Evolutionary conservation across 2,329 filamentous ascomycete genomes (phyloP), one percentile per base, ranked within the genome.

Genomic region (Ophiostoma piceae): DNA sequence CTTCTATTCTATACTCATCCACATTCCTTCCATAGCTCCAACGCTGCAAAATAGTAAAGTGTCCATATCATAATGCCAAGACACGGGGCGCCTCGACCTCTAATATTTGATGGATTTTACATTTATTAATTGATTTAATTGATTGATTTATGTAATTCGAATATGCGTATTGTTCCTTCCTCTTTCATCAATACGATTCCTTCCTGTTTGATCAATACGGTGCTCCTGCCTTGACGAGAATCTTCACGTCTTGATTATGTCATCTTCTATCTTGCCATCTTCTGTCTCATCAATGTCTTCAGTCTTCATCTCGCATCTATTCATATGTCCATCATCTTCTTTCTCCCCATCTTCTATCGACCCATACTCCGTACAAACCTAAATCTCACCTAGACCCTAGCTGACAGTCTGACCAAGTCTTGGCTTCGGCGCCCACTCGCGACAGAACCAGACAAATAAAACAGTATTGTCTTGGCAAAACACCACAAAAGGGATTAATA

Each of bases 391-490:
- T 29, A 43, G 19, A 47, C 43, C 19, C 43, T 8, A 57, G 51
- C 51, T 57, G n/a, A 26, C n/a, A 57, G 51, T 57, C 22, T 57
- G 51, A 57, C 22, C 51, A 57, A 57, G 51, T 57, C 51, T 57
- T 57, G 51, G 51, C 51, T 26, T 57, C 51, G n/a, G 51, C 51
- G 16, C 51, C 51, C 51, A 57, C n/a, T 26, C 51, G 51, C 22
- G 51, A 57, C 51, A 11, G 51, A 26, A 26, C 51, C 51, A 57
- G 9, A 57, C 51, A 57, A 57, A 57, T 57, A 64, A 64, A 64
- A 64, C 60, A 64, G 60, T 29, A 64, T 64, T 64, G 29, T 64
- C 60, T 64, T 64, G 60, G 60, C 60, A 64, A 19, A n/a, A 62
- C 12, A 35, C 26, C 32, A 37, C 60, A 64, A 35, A 19, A 16